Conservation (phyloP, 768 basidiomycete species). For the Kwoniella botswanensis region DNA sequence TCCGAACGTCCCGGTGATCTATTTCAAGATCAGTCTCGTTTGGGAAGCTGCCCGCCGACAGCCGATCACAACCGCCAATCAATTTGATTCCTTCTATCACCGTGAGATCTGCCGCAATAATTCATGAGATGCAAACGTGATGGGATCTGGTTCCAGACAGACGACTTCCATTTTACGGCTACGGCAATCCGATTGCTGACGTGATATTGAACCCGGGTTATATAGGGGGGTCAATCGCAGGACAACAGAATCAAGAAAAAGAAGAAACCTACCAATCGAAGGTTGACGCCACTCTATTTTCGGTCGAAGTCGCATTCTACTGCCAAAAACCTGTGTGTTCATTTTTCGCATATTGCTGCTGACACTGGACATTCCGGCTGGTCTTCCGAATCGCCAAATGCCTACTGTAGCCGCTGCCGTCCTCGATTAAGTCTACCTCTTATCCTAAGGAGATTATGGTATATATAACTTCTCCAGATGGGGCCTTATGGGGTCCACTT, state of each 20-base stretch:
- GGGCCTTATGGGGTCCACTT: conserved; percentile 12
- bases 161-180: neutral
- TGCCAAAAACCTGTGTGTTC: neutral
- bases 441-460: neutral
- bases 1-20: neutral
- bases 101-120: neutral
- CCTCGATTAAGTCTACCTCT: neutral
- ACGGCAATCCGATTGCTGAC: neutral
- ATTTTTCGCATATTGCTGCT: neutral
- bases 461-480: neutral
- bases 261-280: neutral
- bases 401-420: conserved; percentile 2
- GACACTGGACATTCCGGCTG: neutral
- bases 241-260: neutral
- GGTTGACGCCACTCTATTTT: neutral
- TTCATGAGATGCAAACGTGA: neutral
- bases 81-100: neutral
- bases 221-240: neutral
- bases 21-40: neutral
- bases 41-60: neutral
- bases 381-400: neutral
- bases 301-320: neutral
- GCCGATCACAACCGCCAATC: neutral
- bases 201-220: neutral
- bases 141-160: neutral